Evolutionary conservation across 345 rosid species (phyloP), one percentile per base, ranked within the genome.

Genomic region (Dimocarpus longan): DNA sequence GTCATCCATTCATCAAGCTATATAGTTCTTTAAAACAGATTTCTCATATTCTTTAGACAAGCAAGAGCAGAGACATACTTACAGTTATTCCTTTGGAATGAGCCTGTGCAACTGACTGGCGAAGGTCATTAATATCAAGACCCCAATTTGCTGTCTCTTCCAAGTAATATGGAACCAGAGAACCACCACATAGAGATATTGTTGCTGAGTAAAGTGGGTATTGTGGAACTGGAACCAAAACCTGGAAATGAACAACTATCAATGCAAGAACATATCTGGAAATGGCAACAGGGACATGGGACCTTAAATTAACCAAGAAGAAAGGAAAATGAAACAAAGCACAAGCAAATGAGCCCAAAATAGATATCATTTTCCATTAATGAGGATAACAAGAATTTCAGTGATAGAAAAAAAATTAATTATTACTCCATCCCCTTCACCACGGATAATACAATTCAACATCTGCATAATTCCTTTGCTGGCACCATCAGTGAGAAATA

Each of bases 391-490:
- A 69, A 44, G 18, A 66, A 3, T 68, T 68, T 42, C 12, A 68
- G 19, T 71, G 50, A 56, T 48, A 40, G 12, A 37, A 67, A 71
- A 65, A 68, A 82, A 79, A 46, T 46, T 2, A 46, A 46, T 68
- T 28, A 67, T 88, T 89, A 96, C 98, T 92, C 99, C 99, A 66
- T 96, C 99, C 74, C 97, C 79, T 75, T 81, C 83, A 69, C 97
- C 97, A 10, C 97, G 93, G 80, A 96, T 96, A 65, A 94, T 85
- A 78, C 93, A 84, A 76, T 91, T 96, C 89, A 96, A 83, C 80
- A 91, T 92, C 86, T 95, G 98, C 97, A 93, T 95, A 78, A 95
- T 98, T 86, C 99, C 99, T 89, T 93, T 93, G 88, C 99, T 93
- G 8, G 99, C 99, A 82, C 99, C 99, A 88, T 93, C 98, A 69